These are phyloP conservation scores for Myxozyma geophila DNA, from an alignment of 805 yeast species.

Conservation along the genomic window DNA sequence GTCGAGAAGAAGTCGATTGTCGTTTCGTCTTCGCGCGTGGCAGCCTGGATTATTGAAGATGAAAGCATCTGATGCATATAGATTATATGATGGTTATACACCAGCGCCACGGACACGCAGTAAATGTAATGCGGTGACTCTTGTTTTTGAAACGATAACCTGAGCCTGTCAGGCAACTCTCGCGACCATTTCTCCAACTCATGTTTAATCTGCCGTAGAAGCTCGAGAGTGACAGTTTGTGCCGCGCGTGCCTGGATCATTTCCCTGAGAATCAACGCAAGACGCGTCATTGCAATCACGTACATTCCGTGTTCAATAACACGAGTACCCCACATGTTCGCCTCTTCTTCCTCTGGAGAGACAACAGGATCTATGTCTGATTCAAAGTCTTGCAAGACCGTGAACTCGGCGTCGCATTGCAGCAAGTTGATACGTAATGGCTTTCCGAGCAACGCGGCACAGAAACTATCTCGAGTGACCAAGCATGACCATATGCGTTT, in stretches of 20 bases:
- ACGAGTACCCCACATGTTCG: slow-evolving; percentile 6
- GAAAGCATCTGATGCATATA: slow-evolving; percentile 29
- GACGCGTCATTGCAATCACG: slow-evolving; percentile 10
- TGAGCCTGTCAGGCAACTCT: slow-evolving; percentile 4
- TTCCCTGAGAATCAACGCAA: slow-evolving; percentile 10
- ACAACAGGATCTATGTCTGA: slow-evolving; percentile 9
- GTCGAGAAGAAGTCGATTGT: slow-evolving; percentile 10
- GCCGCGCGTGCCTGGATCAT: slow-evolving; percentile 15
- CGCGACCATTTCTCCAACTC: slow-evolving; percentile 1
- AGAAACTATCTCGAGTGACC: slow-evolving; percentile 25
- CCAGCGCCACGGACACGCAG: slow-evolving; percentile 16
- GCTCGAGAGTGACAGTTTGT: not conserved
- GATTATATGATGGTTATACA: slow-evolving; percentile 29
- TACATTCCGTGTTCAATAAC: slow-evolving; percentile 10
- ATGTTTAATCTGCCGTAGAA: not conserved
- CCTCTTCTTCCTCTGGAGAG: not conserved
- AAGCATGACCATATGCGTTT: slow-evolving; percentile 27
- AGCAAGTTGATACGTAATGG: slow-evolving; percentile 28
- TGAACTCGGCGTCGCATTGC: slow-evolving; percentile 24
- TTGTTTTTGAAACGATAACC: not conserved
- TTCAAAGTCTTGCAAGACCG: slow-evolving; percentile 14
- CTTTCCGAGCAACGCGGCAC: slow-evolving; percentile 27
- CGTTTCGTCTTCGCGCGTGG: not conserved
- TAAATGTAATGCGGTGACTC: not conserved
- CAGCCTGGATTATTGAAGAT: not conserved